A percentile compares a stretch with the other conserved stretches of the same genome.
phyloP scores from a whole-genome alignment of 1,284 basidiomycete genomes.

The Apiotrichum mycotoxinovorans region DNA sequence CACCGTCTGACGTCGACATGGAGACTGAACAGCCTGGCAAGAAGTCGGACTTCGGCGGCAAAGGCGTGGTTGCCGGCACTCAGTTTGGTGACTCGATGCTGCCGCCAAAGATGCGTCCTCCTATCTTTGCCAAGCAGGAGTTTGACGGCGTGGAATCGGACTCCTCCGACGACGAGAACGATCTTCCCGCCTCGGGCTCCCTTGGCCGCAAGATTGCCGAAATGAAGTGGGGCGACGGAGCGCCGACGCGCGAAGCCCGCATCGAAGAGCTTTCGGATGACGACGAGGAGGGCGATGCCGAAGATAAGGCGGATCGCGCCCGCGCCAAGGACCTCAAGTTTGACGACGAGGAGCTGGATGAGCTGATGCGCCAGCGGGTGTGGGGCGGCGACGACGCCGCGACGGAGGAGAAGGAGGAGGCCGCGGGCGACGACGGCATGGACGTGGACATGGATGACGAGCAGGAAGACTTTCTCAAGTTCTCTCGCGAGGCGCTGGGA shows the following conservation, averaged over 20 bases:
- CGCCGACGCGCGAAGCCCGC: constrained; percentile 16
- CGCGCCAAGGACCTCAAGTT: constrained; percentile 47
- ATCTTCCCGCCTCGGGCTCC: constrained; percentile 35
- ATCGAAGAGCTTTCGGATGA: constrained; percentile 33
- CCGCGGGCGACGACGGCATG: constrained; percentile 64
- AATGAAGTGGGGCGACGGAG: constrained; percentile 36
- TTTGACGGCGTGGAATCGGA: constrained; percentile 71
- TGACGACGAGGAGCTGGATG: constrained; percentile 71
- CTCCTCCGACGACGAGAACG: constrained; percentile 62
- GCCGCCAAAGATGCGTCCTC: constrained; percentile 57
- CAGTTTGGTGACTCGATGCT: constrained; percentile 37
- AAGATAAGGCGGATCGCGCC: constrained; percentile 16
- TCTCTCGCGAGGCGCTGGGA: constrained; percentile 81
- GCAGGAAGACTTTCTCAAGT: constrained; percentile 86
- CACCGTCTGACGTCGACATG: constrained; percentile 5
- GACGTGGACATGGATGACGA: constrained; percentile 85
- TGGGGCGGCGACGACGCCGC: constrained; percentile 58
- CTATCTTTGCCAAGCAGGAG: constrained; percentile 69
- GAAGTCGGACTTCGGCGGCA: neutral
- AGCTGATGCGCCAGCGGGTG: constrained; percentile 79
- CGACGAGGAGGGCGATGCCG: constrained; percentile 25
- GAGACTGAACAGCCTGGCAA: neutral
- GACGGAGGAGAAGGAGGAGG: constrained; percentile 21
- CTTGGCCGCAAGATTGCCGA: constrained; percentile 36
- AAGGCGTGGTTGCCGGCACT: constrained; percentile 13